Evolutionary conservation across 805 yeast species (phyloP).

Genomic region (Nakazawaea ernobii): DNA sequence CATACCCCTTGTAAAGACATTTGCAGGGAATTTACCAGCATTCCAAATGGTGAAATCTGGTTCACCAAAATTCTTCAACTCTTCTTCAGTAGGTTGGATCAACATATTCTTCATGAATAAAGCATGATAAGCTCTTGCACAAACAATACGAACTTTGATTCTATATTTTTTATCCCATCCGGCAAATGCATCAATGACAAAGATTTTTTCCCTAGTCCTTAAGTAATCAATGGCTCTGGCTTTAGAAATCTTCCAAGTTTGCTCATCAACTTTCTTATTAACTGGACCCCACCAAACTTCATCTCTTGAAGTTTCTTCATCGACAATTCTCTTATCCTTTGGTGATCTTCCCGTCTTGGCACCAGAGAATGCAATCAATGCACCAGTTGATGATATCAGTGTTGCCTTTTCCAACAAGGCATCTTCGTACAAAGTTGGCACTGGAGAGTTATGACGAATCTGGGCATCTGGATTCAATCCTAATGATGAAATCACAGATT

Average conservation of each 20-base stretch:
- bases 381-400: slow-evolving; percentile 88
- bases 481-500: slow-evolving; percentile 27
- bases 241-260: slow-evolving; percentile 92
- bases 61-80: slow-evolving; percentile 84
- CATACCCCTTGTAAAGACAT: slow-evolving; percentile 94
- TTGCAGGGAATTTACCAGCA: slow-evolving; percentile 99
- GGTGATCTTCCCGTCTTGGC: slow-evolving; percentile 97
- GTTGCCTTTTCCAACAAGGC: slow-evolving; percentile 88
- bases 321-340: slow-evolving; percentile 95
- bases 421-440: slow-evolving; percentile 91
- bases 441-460: slow-evolving; percentile 87
- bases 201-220: slow-evolving; percentile 91
- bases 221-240: slow-evolving; percentile 96
- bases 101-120: slow-evolving; percentile 97
- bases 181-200: slow-evolving; percentile 93
- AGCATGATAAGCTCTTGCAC: slow-evolving; percentile 99
- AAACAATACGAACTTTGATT: slow-evolving; percentile 89
- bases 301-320: slow-evolving; percentile 78
- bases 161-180: slow-evolving; percentile 99
- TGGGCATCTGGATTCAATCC: slow-evolving; percentile 56
- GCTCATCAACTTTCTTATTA: slow-evolving; percentile 88
- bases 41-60: slow-evolving; percentile 98
- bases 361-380: slow-evolving; percentile 93
- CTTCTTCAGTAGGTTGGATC: slow-evolving; percentile 90
- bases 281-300: slow-evolving; percentile 99